phyloP scores from a whole-genome alignment of 2,329 filamentous ascomycete genomes.

The Calonectria multiphialidica region DNA sequence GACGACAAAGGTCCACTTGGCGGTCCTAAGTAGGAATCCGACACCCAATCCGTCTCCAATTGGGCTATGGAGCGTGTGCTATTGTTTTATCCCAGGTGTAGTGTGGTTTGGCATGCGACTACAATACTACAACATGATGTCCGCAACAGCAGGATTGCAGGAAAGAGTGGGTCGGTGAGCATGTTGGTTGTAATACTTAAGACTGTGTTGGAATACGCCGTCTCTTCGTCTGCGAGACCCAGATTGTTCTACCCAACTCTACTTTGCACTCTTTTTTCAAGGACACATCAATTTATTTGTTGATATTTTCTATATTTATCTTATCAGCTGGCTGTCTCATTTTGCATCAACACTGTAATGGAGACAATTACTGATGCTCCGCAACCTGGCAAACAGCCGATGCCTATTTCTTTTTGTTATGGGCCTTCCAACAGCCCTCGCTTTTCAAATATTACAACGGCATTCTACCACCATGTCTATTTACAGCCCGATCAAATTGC shows the following conservation, averaged over 20 bases:
- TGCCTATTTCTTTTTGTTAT: conserved; percentile 37
- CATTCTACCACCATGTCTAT: conserved; percentile 52
- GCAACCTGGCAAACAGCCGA: conserved; percentile 14
- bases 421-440: conserved; percentile 31
- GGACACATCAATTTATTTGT: neutral
- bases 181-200: neutral
- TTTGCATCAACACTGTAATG: conserved; percentile 23
- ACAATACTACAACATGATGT: neutral
- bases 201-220: neutral
- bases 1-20: neutral
- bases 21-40: neutral
- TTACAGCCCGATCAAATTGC: conserved; percentile 53
- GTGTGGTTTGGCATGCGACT: neutral
- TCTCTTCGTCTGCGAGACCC: neutral
- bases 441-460: conserved; percentile 49
- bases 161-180: neutral
- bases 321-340: neutral
- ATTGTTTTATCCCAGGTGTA: neutral
- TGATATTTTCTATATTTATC: neutral
- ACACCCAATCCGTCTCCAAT: neutral
- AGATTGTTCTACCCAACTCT: neutral
- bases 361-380: conserved; percentile 5
- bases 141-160: neutral
- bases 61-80: neutral
- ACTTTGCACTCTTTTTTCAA: neutral